Evolutionary conservation across 371 early-diverging fungal genomes (phyloP).

Genomic region (Haplosporangium sp.): DNA sequence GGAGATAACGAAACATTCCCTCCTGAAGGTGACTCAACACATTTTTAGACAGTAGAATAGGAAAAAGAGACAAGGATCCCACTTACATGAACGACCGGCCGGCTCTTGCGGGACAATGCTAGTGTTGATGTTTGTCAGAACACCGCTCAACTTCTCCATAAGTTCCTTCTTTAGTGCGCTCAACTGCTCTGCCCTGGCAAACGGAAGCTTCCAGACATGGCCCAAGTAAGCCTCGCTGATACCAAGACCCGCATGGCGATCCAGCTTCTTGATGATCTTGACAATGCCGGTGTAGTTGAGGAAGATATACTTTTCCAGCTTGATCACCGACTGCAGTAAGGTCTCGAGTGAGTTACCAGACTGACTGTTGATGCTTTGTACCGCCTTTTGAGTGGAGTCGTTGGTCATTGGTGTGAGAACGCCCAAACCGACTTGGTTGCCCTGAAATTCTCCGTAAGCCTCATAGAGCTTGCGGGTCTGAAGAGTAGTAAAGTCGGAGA

Average conservation of each 20-base stretch:
- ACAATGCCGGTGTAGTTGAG: constrained; percentile 74
- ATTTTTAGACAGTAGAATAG: constrained; percentile 3
- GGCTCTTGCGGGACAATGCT: constrained; percentile 40
- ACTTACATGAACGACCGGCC: constrained; percentile 28
- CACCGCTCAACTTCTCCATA: constrained; percentile 60
- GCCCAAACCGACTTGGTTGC: constrained; percentile 53
- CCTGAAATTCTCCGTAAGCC: constrained; percentile 53
- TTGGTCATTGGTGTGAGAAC: constrained; percentile 14
- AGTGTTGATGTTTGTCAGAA: constrained; percentile 36
- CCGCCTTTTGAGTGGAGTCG: constrained; percentile 15
- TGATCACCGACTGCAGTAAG: constrained; percentile 60
- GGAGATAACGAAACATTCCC: not conserved
- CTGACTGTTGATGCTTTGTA: constrained; percentile 3
- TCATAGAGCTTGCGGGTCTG: constrained; percentile 48
- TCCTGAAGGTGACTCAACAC: constrained; percentile 21
- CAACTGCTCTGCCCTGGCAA: constrained; percentile 71
- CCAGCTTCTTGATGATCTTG: constrained; percentile 76
- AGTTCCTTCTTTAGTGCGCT: constrained; percentile 72
- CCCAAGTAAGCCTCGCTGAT: constrained; percentile 79
- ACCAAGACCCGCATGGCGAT: constrained; percentile 76
- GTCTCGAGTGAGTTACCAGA: constrained; percentile 33
- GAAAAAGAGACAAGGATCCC: constrained; percentile 3
- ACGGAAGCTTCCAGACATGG: constrained; percentile 70
- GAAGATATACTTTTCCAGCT: constrained; percentile 68
- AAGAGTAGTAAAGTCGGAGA: constrained; percentile 55